Evolutionary conservation across 2,329 filamentous ascomycete genomes (phyloP), one percentile per base, ranked within the genome.

Genomic region (Cercospora beticola): DNA sequence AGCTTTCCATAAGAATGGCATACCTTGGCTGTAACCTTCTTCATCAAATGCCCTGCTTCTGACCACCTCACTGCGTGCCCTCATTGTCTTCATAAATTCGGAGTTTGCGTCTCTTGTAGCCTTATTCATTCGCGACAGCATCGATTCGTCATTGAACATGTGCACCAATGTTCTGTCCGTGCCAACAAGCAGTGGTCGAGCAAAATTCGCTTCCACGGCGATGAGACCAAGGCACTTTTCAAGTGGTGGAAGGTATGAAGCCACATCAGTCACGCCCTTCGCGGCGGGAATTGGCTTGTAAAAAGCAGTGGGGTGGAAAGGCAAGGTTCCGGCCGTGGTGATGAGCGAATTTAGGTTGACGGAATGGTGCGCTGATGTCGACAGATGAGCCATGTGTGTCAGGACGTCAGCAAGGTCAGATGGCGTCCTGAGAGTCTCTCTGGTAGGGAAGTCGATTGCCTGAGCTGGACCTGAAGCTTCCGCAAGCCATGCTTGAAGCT

Each of bases 1-100:
- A 43, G 73, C 73, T 52, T 74, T 75, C 78, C 78, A 85, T 1
- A 85, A 57, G 69, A 84, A 84, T 6, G 83, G 83, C 83, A 84
- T 84, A 1, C 82, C 83, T 68, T 81, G 78, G 70, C 78, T 79
- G 56, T 85, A 76, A 0, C 83, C 84, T 5, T 81, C 58, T 3
- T 65, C 66, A 68, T 82, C 82, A 74, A 86, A 85, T 0, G 23
- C 69, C n/a, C 82, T 78, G 5, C 66, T 74, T n/a, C 74, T 74
- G 9, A 85, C 74, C 30, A 75, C 70, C 3, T 73, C 64, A 72
- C 83, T 84, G 52, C 83, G 78, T 3, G 54, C 69, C 64, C 74
- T 59, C 81, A 85, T 83, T 18, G 71, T 69, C 10, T 43, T 64
- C 72, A 76, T 76, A 70, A 83, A 85, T 3, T 26, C 66, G 7